These are phyloP conservation scores for Sambucus nigra DNA, from an alignment of 129 eudicot genomes.

Conservation along the genomic window DNA sequence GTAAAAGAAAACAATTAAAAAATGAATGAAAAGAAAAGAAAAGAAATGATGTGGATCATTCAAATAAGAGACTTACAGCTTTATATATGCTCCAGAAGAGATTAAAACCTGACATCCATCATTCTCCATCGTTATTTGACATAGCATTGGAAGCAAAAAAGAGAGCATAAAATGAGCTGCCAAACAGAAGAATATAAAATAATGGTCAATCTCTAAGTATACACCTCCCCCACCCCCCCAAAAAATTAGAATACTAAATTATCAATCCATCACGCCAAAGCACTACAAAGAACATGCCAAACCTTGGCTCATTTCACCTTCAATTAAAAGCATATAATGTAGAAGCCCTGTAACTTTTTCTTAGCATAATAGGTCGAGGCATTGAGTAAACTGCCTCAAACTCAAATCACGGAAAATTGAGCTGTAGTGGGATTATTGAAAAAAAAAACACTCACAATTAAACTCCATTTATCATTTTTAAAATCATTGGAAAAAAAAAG, in stretches of 20 bases:
- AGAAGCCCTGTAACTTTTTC: constrained; percentile 67
- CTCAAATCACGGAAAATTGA: no score
- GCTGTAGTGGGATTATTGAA: no score
- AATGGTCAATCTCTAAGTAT: constrained; percentile 4
- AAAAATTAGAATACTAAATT: background rate
- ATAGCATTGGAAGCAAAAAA: constrained; percentile 91
- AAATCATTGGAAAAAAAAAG: no score
- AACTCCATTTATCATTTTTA: no score
- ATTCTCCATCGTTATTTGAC: constrained; percentile 73
- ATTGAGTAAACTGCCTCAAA: no score
- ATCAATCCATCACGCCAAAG: background rate
- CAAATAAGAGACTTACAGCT: constrained; percentile 41
- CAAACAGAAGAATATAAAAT: constrained; percentile 9
- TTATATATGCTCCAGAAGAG: constrained; percentile 64
- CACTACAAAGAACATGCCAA: constrained; percentile 4
- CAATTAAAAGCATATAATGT: constrained; percentile 66
- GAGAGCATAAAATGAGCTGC: constrained; percentile 58
- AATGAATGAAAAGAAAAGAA: background rate
- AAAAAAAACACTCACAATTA: no score
- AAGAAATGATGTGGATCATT: background rate
- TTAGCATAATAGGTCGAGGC: no score
- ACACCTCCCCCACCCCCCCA: background rate
- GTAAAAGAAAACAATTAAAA: background rate
- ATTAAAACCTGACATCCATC: constrained; percentile 54
- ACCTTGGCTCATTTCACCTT: constrained; percentile 84